Base-by-base conservation (phyloP, 2,329 filamentous ascomycete genomes). In the Bisporella sp. region DNA sequence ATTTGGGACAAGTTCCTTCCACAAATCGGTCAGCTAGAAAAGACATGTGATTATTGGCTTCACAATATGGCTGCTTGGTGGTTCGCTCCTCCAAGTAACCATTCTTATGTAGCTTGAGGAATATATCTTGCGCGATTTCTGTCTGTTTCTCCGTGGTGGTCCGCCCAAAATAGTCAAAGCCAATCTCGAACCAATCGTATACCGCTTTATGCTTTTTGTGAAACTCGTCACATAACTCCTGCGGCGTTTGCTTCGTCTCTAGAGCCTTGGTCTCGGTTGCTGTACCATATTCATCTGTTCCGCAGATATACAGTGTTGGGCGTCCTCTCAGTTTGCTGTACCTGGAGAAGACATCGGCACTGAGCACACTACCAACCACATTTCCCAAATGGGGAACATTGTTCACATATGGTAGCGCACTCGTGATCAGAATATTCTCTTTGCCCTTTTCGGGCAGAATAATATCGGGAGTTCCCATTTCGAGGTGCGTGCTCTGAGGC, bases 141-240 rank as follows among this genome's bases (percentile, higher is more conserved):
- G 90, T 96, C 70, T 97, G 93, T 62, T 93, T 81, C 49, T 80
- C 71, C 13, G 92, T 97, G 3, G 91, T 89, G 5, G 93, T 97
- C 53, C 91, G 85, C 55, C 91, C 93, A 66, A 97, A 99, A 69
- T 91, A 85, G 71, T 97, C 92, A 66, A 97, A 97, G 52, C 80
- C 84, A 64, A 97, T 92, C 65, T 90, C 82, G 73, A 99, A 99
- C 89, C 92, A 96, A 68, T 95, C 81, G 70, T 97, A 97, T 58
- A 96, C 86, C 45, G 87, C 88, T 62, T 89, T 83, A 71, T 96
- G 92, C 52, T 95, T 82, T 62, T 82, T 82, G 72, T 95, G 88
- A 74, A 95, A 96, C 73, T 96, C 95, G 70, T 87, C 82, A 73
- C 92, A 96, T 9, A 97, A 81, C 65, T 91, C 79, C 62, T 87